phyloP scores from a whole-genome alignment of 208 protist species.

The Naegleria fowleri region DNA sequence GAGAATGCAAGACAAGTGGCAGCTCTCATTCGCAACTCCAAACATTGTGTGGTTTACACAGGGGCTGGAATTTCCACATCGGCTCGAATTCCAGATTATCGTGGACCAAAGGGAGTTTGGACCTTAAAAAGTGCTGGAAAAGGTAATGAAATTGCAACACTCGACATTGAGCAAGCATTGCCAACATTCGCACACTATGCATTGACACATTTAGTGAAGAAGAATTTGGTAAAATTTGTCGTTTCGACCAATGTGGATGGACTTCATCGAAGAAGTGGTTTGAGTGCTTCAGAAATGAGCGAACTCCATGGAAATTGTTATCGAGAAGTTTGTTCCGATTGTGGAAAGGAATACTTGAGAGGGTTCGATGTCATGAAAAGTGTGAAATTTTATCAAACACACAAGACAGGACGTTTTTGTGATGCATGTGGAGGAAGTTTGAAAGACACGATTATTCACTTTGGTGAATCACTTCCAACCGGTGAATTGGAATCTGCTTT shows the following conservation, averaged over 20 bases:
- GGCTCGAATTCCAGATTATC: background rate
- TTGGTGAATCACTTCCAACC: background rate
- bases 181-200: constrained; percentile 12
- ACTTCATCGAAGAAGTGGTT: constrained; percentile 24
- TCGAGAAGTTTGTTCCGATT: background rate
- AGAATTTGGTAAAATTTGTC: background rate
- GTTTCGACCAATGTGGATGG: constrained; percentile 31
- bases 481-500: background rate
- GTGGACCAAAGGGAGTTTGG: constrained; percentile 15
- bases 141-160: background rate
- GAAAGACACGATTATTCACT: constrained; percentile 28
- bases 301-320: constrained; percentile 35
- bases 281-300: background rate
- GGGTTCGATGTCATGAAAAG: constrained; percentile 19
- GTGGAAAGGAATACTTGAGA: constrained; percentile 19
- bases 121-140: no score
- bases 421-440: background rate
- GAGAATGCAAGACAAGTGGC: background rate
- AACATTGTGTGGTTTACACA: background rate
- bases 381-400: background rate
- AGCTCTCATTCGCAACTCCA: background rate
- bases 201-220: background rate
- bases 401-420: constrained; percentile 26
- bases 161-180: background rate
- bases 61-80: background rate